Conservation (phyloP, 768 basidiomycete genomes). For the Royoungia palumana region DNA sequence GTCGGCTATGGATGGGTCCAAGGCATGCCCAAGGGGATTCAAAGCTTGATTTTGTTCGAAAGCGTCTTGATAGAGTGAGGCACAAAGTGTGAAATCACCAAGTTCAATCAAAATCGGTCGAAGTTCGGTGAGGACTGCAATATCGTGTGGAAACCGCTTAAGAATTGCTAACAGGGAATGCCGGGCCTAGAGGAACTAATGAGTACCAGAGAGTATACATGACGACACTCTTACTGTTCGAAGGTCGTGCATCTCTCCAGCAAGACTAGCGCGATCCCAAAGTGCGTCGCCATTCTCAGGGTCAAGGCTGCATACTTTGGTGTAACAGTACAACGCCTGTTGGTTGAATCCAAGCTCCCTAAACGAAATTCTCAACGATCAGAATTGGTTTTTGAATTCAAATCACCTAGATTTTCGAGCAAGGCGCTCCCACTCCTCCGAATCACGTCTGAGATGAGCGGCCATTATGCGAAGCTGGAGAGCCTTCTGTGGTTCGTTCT, state of each 20-base stretch:
- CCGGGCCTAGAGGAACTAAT: slow-evolving; percentile 18
- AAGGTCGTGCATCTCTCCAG: slow-evolving; percentile 70
- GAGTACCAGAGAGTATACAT: not conserved
- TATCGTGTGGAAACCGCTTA: slow-evolving; percentile 54
- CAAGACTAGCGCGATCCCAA: slow-evolving; percentile 85
- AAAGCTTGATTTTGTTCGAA: slow-evolving; percentile 61
- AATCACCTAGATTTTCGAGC: slow-evolving; percentile 69
- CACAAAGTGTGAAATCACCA: slow-evolving; percentile 61
- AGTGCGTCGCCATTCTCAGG: slow-evolving; percentile 80
- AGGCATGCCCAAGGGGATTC: slow-evolving; percentile 42
- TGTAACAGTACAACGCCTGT: slow-evolving; percentile 89
- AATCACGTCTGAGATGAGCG: slow-evolving; percentile 79
- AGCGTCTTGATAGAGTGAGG: slow-evolving; percentile 66
- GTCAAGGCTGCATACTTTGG: slow-evolving; percentile 76
- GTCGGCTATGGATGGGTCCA: slow-evolving; percentile 9
- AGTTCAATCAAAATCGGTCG: slow-evolving; percentile 52
- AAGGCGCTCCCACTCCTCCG: slow-evolving; percentile 84
- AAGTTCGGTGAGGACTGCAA: slow-evolving; percentile 73
- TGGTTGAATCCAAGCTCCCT: slow-evolving; percentile 70
- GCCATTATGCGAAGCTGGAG: slow-evolving; percentile 86
- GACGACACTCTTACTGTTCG: slow-evolving; percentile 48
- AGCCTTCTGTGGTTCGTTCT: slow-evolving; percentile 63
- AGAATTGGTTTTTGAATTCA: slow-evolving; percentile 46
- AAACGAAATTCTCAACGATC: slow-evolving; percentile 59
- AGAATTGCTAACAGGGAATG: slow-evolving; percentile 28